phyloP scores from a whole-genome alignment of 1,284 basidiomycete species.

The Austropuccinia psidii region DNA sequence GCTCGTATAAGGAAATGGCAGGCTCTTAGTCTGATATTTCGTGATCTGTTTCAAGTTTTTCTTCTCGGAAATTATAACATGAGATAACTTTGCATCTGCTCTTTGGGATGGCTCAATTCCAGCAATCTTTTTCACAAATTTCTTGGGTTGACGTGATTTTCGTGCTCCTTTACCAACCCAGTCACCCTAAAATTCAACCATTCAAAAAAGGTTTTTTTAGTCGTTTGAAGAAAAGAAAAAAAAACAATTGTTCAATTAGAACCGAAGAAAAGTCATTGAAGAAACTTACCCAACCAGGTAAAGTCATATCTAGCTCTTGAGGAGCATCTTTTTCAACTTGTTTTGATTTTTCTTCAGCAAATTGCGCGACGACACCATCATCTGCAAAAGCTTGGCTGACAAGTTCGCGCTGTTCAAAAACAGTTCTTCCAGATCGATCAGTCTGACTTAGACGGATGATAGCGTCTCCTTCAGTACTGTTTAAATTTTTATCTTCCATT shows the following conservation, averaged over 20 bases:
- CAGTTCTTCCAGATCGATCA: conserved; percentile 52
- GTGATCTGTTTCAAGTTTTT: conserved; percentile 77
- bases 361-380: conserved; percentile 86
- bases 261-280: neutral
- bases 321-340: conserved; percentile 78
- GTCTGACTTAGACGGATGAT: conserved; percentile 46
- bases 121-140: conserved; percentile 67
- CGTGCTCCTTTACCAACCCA: conserved; percentile 75
- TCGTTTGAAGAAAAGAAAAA: no score
- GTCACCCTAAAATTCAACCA: conserved; percentile 57
- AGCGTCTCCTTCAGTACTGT: conserved; percentile 2
- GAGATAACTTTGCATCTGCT: conserved; percentile 70
- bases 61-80: conserved; percentile 90
- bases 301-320: conserved; percentile 70
- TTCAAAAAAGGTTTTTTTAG: no score
- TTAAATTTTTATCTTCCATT: conserved; percentile 5
- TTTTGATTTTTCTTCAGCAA: conserved; percentile 69
- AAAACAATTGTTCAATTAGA: neutral
- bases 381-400: conserved; percentile 92
- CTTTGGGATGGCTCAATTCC: conserved; percentile 70
- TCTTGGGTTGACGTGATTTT: conserved; percentile 50
- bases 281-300: conserved; percentile 81
- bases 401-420: conserved; percentile 76
- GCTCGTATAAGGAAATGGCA: conserved; percentile 89
- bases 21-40: conserved; percentile 76